Conservation (phyloP, 1,139 yeast genomes). For the Geotrichum bryndzae region DNA sequence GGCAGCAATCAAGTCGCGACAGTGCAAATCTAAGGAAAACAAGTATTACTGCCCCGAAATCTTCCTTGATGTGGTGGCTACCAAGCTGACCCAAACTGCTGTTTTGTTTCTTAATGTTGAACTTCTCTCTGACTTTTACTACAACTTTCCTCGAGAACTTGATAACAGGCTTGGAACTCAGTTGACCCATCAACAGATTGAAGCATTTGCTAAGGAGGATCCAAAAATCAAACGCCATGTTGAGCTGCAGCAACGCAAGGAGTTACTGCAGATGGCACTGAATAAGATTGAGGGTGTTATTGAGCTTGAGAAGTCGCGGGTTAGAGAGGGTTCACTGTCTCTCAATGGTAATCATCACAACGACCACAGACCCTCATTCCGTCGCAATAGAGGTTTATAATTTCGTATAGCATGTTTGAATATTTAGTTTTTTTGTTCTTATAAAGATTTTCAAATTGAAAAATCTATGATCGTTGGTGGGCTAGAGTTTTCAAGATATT, state of each 20-base stretch:
- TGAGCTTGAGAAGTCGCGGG: slow-evolving; percentile 51
- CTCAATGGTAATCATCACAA: background rate
- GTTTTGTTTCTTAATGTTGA: slow-evolving; percentile 91
- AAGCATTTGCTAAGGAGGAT: slow-evolving; percentile 88
- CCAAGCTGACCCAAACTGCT: slow-evolving; percentile 87
- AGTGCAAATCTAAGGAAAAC: slow-evolving; percentile 71
- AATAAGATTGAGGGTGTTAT: slow-evolving; percentile 82
- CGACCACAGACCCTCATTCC: background rate
- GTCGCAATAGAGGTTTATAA: background rate
- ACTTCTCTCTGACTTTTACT: slow-evolving; percentile 85
- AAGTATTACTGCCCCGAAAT: slow-evolving; percentile 93
- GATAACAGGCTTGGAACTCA: slow-evolving; percentile 65
- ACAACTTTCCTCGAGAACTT: slow-evolving; percentile 90
- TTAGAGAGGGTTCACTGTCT: background rate
- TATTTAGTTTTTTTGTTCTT: background rate
- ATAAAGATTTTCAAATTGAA: background rate
- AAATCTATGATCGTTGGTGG: background rate
- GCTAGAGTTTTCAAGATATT: too few relatives aligned
- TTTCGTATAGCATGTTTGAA: background rate
- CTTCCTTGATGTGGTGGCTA: slow-evolving; percentile 86
- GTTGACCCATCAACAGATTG: slow-evolving; percentile 71
- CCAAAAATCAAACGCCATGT: slow-evolving; percentile 84
- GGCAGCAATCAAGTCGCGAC: slow-evolving; percentile 65
- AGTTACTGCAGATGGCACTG: slow-evolving; percentile 74
- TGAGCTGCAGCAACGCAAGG: slow-evolving; percentile 89